Base-by-base conservation (phyloP, 345 rosid species). In the Syzygium aromaticum region DNA sequence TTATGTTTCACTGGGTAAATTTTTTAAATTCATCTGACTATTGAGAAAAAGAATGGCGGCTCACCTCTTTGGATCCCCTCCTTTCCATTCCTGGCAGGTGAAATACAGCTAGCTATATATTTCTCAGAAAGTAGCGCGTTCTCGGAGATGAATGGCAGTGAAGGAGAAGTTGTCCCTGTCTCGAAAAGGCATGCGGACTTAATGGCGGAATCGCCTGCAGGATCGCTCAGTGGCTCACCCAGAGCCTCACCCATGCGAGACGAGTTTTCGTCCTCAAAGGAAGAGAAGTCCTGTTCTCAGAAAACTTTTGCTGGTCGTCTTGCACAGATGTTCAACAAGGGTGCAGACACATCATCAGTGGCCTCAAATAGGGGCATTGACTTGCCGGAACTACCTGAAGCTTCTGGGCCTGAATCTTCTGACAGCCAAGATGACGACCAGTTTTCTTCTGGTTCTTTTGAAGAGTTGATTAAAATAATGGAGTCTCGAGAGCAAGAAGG, bases 251-350 rank as follows among this genome's bases (percentile, higher is more conserved):
- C 84, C 11, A 91, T 92, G 87, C 91, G 87, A 54, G 98, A 95
- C 17, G 99, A 97, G 86, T 88, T 87, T 88, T 33, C 88, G 17
- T 85, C 78, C 86, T 84, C 89, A 53, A 95, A 90, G 90, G 99
- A 96, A 61, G 96, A 93, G 19, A 94, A 91, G 67, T 85, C 88
- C 38, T n/a, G 19, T 30, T 85, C 90, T 11, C 98, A 94, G 87
- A 95, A 90, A 88, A 89, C 93, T 15, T 90, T 97, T 64, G 97
- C 97, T 11, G 94, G 91, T 86, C 92, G 95, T 67, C 87, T 97
- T 88, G 97, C 96, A 88, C 98, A 97, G 87, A 94, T 97, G 52
- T 97, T 97, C 87, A 95, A 94, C 83, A 97, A 93, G 89, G 93
- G 87, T 90, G 63, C 90, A 46, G 96, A 94, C 89, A 49, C 91